Percentiles rank a stretch among this genome's conserved stretches.
Evolutionary conservation across 345 rosid genomes (phyloP).

Genomic region (Populus tremula): DNA sequence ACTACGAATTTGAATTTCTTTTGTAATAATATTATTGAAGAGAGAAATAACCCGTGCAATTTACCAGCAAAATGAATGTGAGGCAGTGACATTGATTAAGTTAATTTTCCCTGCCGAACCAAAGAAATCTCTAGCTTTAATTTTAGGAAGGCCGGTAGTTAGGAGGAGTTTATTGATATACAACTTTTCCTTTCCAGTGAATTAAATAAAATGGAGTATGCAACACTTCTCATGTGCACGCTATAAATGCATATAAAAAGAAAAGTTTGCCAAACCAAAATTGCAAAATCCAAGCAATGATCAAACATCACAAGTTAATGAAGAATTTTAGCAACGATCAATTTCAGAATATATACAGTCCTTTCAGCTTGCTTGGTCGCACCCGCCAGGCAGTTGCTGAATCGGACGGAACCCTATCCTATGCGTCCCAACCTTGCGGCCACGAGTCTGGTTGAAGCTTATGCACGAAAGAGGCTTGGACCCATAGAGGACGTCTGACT

Average conservation of each 20-base stretch:
- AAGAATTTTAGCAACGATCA: neutral
- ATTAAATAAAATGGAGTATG: neutral
- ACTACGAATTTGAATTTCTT: neutral
- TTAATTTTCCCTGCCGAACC: neutral
- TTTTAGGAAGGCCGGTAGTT: neutral
- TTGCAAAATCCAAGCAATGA: neutral
- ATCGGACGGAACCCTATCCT: conserved; percentile 16
- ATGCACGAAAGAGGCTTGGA: conserved; percentile 22
- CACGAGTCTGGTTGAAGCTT: conserved; percentile 25
- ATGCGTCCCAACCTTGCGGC: conserved; percentile 1
- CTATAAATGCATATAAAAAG: neutral
- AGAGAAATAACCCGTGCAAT: neutral
- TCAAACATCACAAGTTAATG: neutral
- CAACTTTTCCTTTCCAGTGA: neutral
- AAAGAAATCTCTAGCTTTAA: neutral
- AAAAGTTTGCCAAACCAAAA: neutral
- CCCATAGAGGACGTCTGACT: neutral
- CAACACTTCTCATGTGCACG: neutral
- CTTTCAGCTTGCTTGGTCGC: conserved; percentile 27
- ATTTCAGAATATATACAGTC: neutral
- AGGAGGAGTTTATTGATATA: no score
- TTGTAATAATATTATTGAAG: neutral
- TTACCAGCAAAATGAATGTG: neutral
- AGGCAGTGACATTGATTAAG: neutral
- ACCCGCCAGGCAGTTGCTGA: conserved; percentile 33